Conservation (phyloP, 768 basidiomycete species). For the Hortiboletus flavorubellus region DNA sequence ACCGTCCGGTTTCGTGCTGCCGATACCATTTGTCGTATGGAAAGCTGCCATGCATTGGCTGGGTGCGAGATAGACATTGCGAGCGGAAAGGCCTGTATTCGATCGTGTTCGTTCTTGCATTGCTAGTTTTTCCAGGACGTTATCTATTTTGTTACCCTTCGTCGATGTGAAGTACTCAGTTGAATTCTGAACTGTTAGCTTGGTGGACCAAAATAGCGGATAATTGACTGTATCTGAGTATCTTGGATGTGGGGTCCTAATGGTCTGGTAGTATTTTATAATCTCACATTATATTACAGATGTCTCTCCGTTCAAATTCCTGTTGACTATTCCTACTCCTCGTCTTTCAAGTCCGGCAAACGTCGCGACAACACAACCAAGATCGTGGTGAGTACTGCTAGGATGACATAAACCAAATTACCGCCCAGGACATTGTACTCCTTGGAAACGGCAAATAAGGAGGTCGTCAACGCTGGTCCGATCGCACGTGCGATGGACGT, state of each 20-base stretch:
- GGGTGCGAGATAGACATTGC: constrained; percentile 21
- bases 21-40: constrained; percentile 35
- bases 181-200: background rate
- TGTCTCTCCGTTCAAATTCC: background rate
- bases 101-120: background rate
- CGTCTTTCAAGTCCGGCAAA: constrained; percentile 18
- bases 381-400: constrained; percentile 29
- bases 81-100: background rate
- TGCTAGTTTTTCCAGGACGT: background rate
- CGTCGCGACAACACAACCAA: constrained; percentile 20
- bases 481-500: constrained; percentile 46
- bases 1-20: constrained; percentile 26
- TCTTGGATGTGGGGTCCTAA: too few relatives aligned
- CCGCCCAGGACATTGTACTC: constrained; percentile 47
- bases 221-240: background rate
- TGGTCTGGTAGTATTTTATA: too few relatives aligned
- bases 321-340: constrained; percentile 1
- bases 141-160: constrained; percentile 20
- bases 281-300: too few relatives aligned
- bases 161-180: constrained; percentile 1
- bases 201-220: background rate
- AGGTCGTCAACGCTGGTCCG: constrained; percentile 47
- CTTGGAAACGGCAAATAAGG: constrained; percentile 50
- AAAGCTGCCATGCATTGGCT: constrained; percentile 34
- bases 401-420: constrained; percentile 46